Percentiles rank a stretch among this genome's conserved stretches.
Evolutionary conservation across 805 yeast species (phyloP).

Genomic region (Suhomyces sp.): DNA sequence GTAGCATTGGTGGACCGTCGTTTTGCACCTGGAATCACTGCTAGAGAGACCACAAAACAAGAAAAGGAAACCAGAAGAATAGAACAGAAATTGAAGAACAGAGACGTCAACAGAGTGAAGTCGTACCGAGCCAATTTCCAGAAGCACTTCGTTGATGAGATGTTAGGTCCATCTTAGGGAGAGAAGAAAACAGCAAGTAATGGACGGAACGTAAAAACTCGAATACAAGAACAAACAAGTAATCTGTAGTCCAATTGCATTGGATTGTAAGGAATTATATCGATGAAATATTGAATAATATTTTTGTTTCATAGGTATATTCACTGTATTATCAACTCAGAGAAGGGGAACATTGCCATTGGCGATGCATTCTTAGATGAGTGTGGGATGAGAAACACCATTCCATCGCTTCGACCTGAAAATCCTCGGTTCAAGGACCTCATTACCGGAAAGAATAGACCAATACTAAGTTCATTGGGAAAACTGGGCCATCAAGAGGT

Average conservation of each 20-base stretch:
- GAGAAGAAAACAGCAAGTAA: neutral
- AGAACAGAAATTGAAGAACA: constrained; percentile 21
- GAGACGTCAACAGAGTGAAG: constrained; percentile 24
- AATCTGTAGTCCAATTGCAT: too few relatives aligned
- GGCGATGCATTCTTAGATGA: constrained; percentile 69
- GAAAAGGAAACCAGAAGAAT: constrained; percentile 27
- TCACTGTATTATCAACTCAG: too few relatives aligned
- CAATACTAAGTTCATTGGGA: constrained; percentile 59
- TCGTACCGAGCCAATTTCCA: constrained; percentile 30
- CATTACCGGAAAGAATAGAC: constrained; percentile 32
- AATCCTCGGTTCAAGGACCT: constrained; percentile 24
- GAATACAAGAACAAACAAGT: neutral
- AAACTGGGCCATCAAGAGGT: constrained; percentile 78
- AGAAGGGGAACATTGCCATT: constrained; percentile 51
- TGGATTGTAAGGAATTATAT: too few relatives aligned
- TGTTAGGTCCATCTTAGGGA: constrained; percentile 36
- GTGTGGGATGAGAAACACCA: constrained; percentile 28
- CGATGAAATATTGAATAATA: too few relatives aligned
- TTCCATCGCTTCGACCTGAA: too few relatives aligned
- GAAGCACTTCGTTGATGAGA: constrained; percentile 63
- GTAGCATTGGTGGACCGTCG: constrained; percentile 72
- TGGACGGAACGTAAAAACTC: neutral
- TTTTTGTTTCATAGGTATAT: too few relatives aligned
- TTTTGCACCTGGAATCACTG: constrained; percentile 36
- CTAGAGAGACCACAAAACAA: constrained; percentile 27